Evolutionary conservation across 225 moss, liverwort and hornwort species (phyloP).

Genomic region (Marchantia paleacea): DNA sequence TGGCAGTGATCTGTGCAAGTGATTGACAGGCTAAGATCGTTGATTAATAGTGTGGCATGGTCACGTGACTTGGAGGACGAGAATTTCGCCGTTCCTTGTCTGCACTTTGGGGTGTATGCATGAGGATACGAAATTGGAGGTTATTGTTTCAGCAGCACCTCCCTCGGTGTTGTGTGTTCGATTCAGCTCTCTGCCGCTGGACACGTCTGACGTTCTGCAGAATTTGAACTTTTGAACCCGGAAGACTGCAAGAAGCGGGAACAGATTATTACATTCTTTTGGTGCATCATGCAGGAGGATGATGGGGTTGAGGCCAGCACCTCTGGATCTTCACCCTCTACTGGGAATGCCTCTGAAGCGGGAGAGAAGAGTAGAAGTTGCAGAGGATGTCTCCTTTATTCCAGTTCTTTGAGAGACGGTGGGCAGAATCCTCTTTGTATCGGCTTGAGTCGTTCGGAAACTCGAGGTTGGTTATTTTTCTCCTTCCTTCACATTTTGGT

Average conservation of each 20-base stretch:
- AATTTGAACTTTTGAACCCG: neutral
- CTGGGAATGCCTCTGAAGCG: constrained; percentile 14
- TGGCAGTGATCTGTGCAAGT: neutral
- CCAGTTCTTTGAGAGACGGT: constrained; percentile 62
- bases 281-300: constrained; percentile 33
- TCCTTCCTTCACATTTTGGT: neutral
- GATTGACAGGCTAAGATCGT: neutral
- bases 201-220: neutral
- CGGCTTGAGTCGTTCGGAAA: constrained; percentile 58
- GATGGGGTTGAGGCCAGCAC: constrained; percentile 31
- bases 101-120: neutral
- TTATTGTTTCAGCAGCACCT: neutral
- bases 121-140: neutral
- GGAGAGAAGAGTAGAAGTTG: constrained; percentile 55
- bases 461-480: constrained; percentile 23
- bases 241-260: neutral
- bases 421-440: constrained; percentile 69
- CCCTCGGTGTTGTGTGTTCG: neutral
- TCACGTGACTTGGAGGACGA: neutral
- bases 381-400: constrained; percentile 74
- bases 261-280: neutral
- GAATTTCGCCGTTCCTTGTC: neutral
- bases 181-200: neutral
- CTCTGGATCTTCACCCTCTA: constrained; percentile 22
- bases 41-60: neutral